Evolutionary conservation across 805 yeast genomes (phyloP).

Genomic region (Teunomyces pallodes): DNA sequence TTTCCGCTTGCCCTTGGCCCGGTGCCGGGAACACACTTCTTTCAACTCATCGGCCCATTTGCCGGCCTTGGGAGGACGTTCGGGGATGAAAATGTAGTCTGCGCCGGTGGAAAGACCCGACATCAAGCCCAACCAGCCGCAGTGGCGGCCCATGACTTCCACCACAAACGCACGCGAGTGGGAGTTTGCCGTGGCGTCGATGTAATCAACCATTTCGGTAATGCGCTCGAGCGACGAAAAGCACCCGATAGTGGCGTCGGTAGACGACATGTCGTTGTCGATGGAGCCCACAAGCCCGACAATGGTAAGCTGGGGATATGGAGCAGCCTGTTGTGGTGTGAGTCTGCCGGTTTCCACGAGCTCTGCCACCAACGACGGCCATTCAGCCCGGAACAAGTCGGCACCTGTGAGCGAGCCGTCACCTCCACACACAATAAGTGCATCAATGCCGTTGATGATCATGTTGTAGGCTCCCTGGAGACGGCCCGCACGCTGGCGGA

Average conservation of each 20-base stretch:
- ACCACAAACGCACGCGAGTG: conserved; percentile 82
- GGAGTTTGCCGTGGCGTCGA: conserved; percentile 80
- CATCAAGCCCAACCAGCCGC: conserved; percentile 85
- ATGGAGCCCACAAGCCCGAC: conserved; percentile 82
- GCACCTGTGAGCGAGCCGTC: conserved; percentile 85
- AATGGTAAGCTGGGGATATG: conserved; percentile 58
- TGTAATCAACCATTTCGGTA: conserved; percentile 72
- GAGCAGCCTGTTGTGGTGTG: conserved; percentile 43
- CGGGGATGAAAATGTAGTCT: conserved; percentile 78
- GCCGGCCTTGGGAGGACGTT: conserved; percentile 61
- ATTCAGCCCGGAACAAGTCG: conserved; percentile 69
- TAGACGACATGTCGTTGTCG: conserved; percentile 82
- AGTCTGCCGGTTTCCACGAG: conserved; percentile 46
- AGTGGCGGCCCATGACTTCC: conserved; percentile 88
- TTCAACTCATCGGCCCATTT: conserved; percentile 70
- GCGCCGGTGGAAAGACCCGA: conserved; percentile 81
- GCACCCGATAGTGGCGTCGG: conserved; percentile 81
- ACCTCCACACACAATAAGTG: conserved; percentile 78
- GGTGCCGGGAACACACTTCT: conserved; percentile 59
- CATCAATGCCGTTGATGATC: conserved; percentile 72
- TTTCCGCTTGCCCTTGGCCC: conserved; percentile 71
- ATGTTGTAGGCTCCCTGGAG: conserved; percentile 61
- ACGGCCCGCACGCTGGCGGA: conserved; percentile 66
- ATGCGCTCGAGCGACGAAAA: conserved; percentile 75
- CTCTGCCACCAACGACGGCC: conserved; percentile 70